Conservation (phyloP, 768 basidiomycete species). For the Lyophyllum atratum region DNA sequence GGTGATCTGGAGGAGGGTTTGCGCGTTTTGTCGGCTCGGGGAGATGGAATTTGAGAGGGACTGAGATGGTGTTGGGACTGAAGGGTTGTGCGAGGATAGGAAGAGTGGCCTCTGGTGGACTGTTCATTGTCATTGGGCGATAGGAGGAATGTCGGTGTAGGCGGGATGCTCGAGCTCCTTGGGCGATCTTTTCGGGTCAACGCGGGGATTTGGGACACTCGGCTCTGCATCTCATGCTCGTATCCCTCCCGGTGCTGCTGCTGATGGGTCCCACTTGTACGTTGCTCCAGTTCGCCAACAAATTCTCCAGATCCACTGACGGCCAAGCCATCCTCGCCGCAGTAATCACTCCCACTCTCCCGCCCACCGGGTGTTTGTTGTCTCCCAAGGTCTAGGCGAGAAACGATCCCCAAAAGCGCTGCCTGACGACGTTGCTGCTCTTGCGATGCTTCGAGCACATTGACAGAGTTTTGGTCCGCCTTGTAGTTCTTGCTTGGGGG, state of each 20-base stretch:
- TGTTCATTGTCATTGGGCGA: slow-evolving; percentile 19
- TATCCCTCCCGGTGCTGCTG: slow-evolving; percentile 27
- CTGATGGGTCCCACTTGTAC: not conserved
- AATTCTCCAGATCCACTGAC: slow-evolving; percentile 31
- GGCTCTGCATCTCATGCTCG: slow-evolving; percentile 22
- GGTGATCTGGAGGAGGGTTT: slow-evolving; percentile 30
- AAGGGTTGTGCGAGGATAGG: slow-evolving; percentile 1
- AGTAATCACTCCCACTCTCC: slow-evolving; percentile 31
- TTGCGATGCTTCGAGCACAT: slow-evolving; percentile 13
- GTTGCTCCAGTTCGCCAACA: not conserved
- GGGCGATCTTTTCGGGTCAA: slow-evolving; percentile 19
- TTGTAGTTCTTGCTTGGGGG: not conserved
- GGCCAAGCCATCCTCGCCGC: slow-evolving; percentile 36
- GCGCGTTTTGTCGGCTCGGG: not conserved
- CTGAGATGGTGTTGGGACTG: slow-evolving; percentile 5
- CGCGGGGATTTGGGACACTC: not conserved
- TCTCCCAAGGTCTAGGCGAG: slow-evolving; percentile 24
- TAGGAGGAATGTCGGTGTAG: slow-evolving; percentile 20
- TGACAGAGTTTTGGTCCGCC: not conserved
- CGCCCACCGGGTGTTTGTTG: not conserved
- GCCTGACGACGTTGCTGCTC: slow-evolving; percentile 31
- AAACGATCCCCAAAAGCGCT: slow-evolving; percentile 38
- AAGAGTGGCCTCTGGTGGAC: not conserved
- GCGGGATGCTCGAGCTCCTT: slow-evolving; percentile 25
- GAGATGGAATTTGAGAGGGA: slow-evolving; percentile 8